Conservation (phyloP, 306 rosid species). For the Trichosanthes truncata region DNA sequence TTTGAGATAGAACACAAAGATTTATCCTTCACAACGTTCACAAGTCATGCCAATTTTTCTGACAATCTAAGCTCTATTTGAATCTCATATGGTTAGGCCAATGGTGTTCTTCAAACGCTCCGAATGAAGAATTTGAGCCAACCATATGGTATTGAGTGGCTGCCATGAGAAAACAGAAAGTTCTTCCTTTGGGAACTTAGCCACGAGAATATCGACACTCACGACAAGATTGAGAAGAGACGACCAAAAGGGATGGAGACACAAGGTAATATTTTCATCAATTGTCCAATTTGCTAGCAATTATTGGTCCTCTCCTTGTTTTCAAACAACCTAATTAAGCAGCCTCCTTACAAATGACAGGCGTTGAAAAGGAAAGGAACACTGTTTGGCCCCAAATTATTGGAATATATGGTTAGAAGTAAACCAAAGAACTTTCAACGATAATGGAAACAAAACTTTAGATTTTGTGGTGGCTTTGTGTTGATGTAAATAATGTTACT, state of each 20-base stretch:
- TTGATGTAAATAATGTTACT: not conserved
- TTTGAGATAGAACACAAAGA: no score
- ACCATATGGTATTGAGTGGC: slow-evolving; percentile 71
- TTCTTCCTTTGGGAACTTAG: no score
- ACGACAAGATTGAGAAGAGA: not conserved
- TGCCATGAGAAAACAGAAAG: slow-evolving; percentile 13
- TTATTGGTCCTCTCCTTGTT: not conserved
- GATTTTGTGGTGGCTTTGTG: not conserved
- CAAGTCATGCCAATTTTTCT: not conserved
- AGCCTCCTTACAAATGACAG: not conserved
- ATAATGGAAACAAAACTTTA: not conserved
- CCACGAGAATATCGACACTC: not conserved
- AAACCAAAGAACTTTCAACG: no score
- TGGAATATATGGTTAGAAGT: not conserved
- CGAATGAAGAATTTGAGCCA: slow-evolving; percentile 70
- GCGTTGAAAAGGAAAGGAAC: not conserved
- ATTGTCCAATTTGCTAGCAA: not conserved
- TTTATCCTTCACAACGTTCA: no score
- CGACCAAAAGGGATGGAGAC: not conserved
- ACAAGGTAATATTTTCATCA: not conserved
- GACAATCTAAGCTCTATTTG: not conserved
- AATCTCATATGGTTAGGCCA: slow-evolving; percentile 61
- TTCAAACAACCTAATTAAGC: not conserved
- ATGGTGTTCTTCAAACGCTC: slow-evolving; percentile 62
- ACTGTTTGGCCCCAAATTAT: not conserved